Conservation (phyloP, 106 monocot genomes). For the Phalaenopsis aphrodite region DNA sequence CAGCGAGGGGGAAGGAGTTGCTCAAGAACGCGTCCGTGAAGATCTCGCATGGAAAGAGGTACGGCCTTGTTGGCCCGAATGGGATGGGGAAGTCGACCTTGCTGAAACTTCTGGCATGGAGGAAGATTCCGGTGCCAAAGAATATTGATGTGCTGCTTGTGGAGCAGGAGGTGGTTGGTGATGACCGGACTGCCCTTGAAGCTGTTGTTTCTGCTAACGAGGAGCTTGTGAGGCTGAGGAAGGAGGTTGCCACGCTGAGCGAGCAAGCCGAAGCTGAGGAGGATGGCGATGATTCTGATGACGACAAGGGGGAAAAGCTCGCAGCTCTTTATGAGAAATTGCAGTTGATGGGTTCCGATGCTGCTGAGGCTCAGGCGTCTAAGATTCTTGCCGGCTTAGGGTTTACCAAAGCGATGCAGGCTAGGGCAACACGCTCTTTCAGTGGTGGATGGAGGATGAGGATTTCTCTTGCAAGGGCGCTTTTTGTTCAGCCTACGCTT, state of each 20-base stretch:
- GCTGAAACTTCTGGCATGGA: conserved; percentile 64
- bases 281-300: conserved; percentile 10
- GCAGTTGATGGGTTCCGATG: conserved; percentile 50
- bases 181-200: conserved; percentile 46
- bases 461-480: conserved; percentile 76
- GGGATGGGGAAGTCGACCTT: conserved; percentile 72
- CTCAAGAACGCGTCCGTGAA: conserved; percentile 63
- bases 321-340: conserved; percentile 49
- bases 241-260: conserved; percentile 26
- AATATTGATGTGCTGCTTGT: conserved; percentile 70
- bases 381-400: conserved; percentile 67
- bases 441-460: conserved; percentile 99
- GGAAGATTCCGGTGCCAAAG: conserved; percentile 66
- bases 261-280: conserved; percentile 7
- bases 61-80: conserved; percentile 73
- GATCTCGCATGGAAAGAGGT: conserved; percentile 65
- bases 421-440: conserved; percentile 60
- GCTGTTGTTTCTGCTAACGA: conserved; percentile 69
- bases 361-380: conserved; percentile 64
- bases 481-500: conserved; percentile 89
- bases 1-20: conserved; percentile 68
- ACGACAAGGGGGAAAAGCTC: conserved; percentile 44
- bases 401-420: conserved; percentile 86
- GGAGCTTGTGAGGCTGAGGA: conserved; percentile 40
- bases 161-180: conserved; percentile 67